Evolutionary conservation across 495 filamentous ascomycete genomes (phyloP).

Genomic region (Choiromyces venosus): DNA sequence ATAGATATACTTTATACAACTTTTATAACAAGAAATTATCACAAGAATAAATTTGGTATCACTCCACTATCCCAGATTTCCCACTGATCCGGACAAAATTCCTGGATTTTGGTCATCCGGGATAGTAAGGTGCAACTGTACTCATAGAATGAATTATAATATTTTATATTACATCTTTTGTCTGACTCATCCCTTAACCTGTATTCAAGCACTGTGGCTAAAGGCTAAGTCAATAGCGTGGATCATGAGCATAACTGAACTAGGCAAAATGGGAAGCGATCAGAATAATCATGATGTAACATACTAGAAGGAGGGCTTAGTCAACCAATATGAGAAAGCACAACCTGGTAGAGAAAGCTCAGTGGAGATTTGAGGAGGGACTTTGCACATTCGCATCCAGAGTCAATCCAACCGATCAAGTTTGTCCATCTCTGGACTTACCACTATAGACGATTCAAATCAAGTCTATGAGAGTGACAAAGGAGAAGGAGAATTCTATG

Average conservation of each 20-base stretch:
- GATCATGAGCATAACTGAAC: not conserved
- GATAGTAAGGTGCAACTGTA: too few species aligned
- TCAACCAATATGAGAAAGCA: not conserved
- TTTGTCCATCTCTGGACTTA: not conserved
- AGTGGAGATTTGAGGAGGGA: not conserved
- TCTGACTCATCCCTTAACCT: not conserved
- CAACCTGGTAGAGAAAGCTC: too few species aligned
- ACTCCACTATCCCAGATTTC: too few species aligned
- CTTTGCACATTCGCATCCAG: not conserved
- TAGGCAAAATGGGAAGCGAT: not conserved
- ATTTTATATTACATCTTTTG: too few species aligned
- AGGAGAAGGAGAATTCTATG: not conserved
- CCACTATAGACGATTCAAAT: not conserved
- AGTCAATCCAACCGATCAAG: not conserved
- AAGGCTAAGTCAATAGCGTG: not conserved
- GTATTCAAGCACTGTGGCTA: not conserved
- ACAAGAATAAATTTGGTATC: too few species aligned
- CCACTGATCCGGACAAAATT: too few species aligned
- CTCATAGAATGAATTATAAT: too few species aligned
- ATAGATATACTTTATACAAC: too few species aligned
- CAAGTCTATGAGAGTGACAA: not conserved
- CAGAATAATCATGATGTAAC: not conserved
- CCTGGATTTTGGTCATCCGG: too few species aligned
- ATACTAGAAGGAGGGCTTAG: not conserved
- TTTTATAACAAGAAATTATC: too few species aligned